Evolutionary conservation across 345 rosid species (phyloP), one percentile per base, ranked within the genome.

Genomic region (Eutrema yunnanense): DNA sequence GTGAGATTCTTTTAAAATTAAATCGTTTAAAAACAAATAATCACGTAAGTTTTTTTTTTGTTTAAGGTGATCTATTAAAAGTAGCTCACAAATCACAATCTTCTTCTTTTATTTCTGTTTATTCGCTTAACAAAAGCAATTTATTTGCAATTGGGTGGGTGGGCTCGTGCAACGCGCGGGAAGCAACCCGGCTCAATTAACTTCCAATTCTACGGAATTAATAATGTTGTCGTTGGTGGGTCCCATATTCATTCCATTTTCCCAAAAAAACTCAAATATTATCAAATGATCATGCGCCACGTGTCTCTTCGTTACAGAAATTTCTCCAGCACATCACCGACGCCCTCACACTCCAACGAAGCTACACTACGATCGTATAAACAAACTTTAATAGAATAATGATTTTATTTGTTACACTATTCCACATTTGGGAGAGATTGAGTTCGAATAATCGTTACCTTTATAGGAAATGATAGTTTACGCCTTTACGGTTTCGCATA

Each of bases 251-350:
- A 72, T 62, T 62, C 62, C 63, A 12, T 22, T 13, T 61, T 52
- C 54, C 54, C 32, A 33, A 67, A 65, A 57, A 40, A 40, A 52
- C 79, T 68, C 57, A 36, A 16, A 2, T 44, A 5, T 60, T 53
- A 12, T 53, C 74, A 46, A 69, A 69, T 75, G 51, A 62, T 27
- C 26, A 38, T 30, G 3, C 12, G 79, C 70, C 74, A 62, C 62
- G 65, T 75, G 70, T 62, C 34, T 14, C 8, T 30, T 46, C 16
- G 0, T 6, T 10, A 3, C 46, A 22, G 3, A 30, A 22, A n/a
- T 69, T 44, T 33, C 52, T 38, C 52, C 19, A 44, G 65, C 74
- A 38, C 65, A 75, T 62, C 70, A 75, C 79, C 79, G 79, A 75
- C 79, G 74, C 54, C 53, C 58, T 69, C 58, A 22, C 10, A 6